Percentiles rank a stretch among this genome's conserved stretches.
phyloP scores from a whole-genome alignment of 2,329 filamentous ascomycete genomes.

The Penicillium corylophilum region DNA sequence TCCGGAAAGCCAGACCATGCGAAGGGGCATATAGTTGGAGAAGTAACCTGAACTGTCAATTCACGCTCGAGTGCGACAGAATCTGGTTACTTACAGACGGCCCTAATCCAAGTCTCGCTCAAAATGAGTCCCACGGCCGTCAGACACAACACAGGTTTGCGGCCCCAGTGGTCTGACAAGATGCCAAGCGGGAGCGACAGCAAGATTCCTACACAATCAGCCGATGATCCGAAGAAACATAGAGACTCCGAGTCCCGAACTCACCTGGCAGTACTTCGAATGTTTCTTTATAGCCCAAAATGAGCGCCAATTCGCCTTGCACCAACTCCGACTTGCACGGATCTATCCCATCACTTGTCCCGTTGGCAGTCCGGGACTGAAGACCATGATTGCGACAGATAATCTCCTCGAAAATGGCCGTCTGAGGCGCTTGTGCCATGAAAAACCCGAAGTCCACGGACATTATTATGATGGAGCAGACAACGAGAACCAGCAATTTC shows the following conservation, averaged over 20 bases:
- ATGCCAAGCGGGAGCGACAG: conserved; percentile 31
- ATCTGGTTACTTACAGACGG: conserved; percentile 26
- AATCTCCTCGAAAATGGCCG: conserved; percentile 29
- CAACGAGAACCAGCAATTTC: conserved; percentile 17
- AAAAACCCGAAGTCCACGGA: conserved; percentile 23
- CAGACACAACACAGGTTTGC: conserved; percentile 26
- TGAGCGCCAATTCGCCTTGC: conserved; percentile 31
- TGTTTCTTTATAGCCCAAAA: conserved; percentile 30
- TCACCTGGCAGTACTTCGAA: conserved; percentile 25
- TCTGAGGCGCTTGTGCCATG: conserved; percentile 24
- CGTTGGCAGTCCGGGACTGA: conserved; percentile 3
- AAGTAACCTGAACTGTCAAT: background rate
- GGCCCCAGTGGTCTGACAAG: conserved; percentile 30
- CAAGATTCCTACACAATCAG: conserved; percentile 21
- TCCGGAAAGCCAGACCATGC: conserved; percentile 28
- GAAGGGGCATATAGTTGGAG: conserved; percentile 24
- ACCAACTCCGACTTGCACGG: conserved; percentile 33
- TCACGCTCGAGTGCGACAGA: background rate
- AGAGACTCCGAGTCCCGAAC: background rate
- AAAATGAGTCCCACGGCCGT: conserved; percentile 21
- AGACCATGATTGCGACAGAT: conserved; percentile 25
- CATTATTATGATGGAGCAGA: conserved; percentile 18
- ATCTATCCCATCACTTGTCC: background rate
- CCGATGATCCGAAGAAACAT: background rate
- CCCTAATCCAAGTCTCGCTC: conserved; percentile 25